Percentiles rank a stretch among this genome's conserved stretches.
These are phyloP conservation scores for Climacium dendroides DNA, from an alignment of 225 moss, liverwort and hornwort species.

Conservation along the genomic window DNA sequence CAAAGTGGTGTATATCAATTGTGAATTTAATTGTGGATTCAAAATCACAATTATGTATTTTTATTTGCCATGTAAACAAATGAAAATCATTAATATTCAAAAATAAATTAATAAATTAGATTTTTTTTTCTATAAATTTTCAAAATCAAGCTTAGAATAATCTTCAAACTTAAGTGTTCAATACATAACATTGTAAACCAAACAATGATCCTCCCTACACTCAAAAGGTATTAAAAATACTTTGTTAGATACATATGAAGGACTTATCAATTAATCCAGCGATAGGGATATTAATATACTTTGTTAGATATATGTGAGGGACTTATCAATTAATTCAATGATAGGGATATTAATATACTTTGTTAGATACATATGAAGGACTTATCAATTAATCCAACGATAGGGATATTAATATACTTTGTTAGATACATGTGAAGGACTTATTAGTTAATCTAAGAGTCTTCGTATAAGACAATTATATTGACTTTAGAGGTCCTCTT, in stretches of 20 bases:
- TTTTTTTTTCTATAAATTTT: no score
- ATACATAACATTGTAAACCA: not conserved
- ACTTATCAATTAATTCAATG: no score
- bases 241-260: not conserved
- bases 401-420: no score
- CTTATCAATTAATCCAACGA: no score
- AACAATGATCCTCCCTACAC: rapidly evolving
- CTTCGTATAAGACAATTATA: not conserved
- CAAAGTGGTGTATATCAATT: not conserved
- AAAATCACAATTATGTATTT: not conserved
- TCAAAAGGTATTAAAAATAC: not conserved
- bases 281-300: no score
- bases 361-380: no score
- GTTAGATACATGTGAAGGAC: no score
- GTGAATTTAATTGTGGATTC: no score
- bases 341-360: no score
- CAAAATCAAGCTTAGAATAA: not conserved
- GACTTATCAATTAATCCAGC: not conserved
- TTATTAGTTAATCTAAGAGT: no score
- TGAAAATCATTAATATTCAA: not conserved
- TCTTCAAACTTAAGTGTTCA: not conserved
- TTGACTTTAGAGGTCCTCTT: not conserved
- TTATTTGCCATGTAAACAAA: rapidly evolving
- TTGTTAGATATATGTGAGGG: no score
- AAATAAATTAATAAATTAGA: not conserved